These are phyloP conservation scores for Ceratocystis destructans DNA, from an alignment of 2,329 filamentous ascomycete species.

Conservation along the genomic window DNA sequence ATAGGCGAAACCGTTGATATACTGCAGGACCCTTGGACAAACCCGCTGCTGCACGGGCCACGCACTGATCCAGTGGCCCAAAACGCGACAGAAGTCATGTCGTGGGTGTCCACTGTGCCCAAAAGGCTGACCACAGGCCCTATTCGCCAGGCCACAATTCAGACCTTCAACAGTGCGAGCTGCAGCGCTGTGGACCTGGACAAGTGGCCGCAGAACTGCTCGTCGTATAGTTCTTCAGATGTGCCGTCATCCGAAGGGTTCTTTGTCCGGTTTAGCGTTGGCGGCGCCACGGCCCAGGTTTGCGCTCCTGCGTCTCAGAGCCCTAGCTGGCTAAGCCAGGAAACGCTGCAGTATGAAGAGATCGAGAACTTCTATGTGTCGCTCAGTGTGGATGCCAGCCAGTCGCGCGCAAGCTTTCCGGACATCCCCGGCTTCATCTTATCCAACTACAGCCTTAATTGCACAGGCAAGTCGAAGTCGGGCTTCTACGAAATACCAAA, in stretches of 20 bases:
- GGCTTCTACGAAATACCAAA: constrained; percentile 18
- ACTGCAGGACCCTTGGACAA: constrained; percentile 12
- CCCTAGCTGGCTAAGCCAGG: constrained; percentile 6
- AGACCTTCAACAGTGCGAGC: background rate
- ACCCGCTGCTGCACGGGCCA: constrained; percentile 8
- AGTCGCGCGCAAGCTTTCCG: background rate
- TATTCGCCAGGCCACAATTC: constrained; percentile 17
- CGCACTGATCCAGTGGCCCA: constrained; percentile 8
- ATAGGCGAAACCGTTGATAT: constrained; percentile 8
- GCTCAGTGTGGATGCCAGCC: background rate
- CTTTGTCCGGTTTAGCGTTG: background rate
- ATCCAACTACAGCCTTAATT: constrained; percentile 14
- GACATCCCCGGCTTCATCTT: constrained; percentile 9
- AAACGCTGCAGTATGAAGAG: constrained; percentile 8
- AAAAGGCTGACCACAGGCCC: constrained; percentile 11
- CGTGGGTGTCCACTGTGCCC: constrained; percentile 16
- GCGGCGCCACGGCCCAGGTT: constrained; percentile 6
- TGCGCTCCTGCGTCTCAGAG: constrained; percentile 11
- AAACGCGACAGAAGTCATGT: constrained; percentile 13
- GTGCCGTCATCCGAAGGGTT: constrained; percentile 10
- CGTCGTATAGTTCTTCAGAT: constrained; percentile 11
- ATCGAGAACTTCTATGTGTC: constrained; percentile 12
- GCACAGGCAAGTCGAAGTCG: constrained; percentile 5
- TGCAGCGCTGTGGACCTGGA: constrained; percentile 7
- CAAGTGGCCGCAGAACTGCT: constrained; percentile 12